Conservation (phyloP, 2,329 filamentous ascomycete species). For the Metarhizium rileyi region DNA sequence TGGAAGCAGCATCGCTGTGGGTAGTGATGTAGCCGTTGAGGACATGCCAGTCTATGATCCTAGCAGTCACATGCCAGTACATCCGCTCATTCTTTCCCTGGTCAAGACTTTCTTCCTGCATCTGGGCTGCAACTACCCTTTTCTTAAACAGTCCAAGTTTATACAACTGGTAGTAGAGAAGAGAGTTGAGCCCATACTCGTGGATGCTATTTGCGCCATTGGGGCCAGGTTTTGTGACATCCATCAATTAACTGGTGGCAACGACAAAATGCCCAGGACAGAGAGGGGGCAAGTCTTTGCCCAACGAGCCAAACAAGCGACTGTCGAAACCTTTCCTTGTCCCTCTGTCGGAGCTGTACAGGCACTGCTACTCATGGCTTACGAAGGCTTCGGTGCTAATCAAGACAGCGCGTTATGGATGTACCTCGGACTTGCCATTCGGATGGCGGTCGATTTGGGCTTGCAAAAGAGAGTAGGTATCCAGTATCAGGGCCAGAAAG, state of each 20-base stretch:
- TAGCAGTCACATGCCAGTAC: conserved; percentile 59
- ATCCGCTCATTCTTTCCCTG: conserved; percentile 65
- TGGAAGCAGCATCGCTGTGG: conserved; percentile 30
- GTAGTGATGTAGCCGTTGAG: conserved; percentile 35
- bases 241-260: conserved; percentile 35
- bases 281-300: conserved; percentile 72
- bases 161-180: conserved; percentile 71
- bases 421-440: conserved; percentile 81
- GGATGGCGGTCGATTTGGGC: conserved; percentile 71
- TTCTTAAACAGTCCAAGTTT: conserved; percentile 64
- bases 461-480: conserved; percentile 75
- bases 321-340: conserved; percentile 74
- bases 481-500: conserved; percentile 45
- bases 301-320: conserved; percentile 70
- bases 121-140: conserved; percentile 79
- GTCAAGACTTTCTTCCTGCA: conserved; percentile 74
- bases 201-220: conserved; percentile 76
- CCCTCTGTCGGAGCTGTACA: conserved; percentile 78
- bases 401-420: conserved; percentile 90
- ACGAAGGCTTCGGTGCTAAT: conserved; percentile 80
- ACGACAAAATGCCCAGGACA: conserved; percentile 41
- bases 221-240: conserved; percentile 70
- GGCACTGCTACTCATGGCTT: conserved; percentile 73
- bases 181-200: conserved; percentile 70
- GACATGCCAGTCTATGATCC: conserved; percentile 67